Evolutionary conservation across 495 filamentous ascomycete genomes (phyloP).

Genomic region (Penicillium cataractarum): DNA sequence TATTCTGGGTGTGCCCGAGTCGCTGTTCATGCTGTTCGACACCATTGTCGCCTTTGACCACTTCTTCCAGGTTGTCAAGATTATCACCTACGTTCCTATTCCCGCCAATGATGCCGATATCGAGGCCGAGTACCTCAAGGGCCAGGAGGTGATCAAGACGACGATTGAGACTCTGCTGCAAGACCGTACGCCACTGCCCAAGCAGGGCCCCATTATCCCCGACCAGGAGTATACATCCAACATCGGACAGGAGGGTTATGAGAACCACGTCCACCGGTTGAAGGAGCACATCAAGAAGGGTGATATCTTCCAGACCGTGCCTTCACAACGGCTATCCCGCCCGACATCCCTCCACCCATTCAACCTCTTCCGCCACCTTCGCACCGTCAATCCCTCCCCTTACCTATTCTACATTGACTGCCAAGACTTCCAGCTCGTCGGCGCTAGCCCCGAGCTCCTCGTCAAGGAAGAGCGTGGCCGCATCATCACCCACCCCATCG

Average conservation of each 20-base stretch:
- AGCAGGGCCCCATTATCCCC: constrained; percentile 69
- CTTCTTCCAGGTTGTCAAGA: constrained; percentile 87
- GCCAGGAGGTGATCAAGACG: constrained; percentile 60
- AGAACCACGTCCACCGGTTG: constrained; percentile 75
- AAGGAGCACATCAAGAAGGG: constrained; percentile 88
- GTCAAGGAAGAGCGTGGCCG: constrained; percentile 86
- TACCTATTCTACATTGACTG: constrained; percentile 97
- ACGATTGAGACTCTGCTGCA: constrained; percentile 70
- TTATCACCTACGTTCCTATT: constrained; percentile 82
- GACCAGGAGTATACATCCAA: constrained; percentile 88
- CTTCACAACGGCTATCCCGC: constrained; percentile 87
- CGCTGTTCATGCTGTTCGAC: constrained; percentile 96
- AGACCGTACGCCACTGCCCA: constrained; percentile 75
- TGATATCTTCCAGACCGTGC: constrained; percentile 97
- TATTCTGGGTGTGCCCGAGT: constrained; percentile 84
- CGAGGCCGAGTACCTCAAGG: constrained; percentile 64
- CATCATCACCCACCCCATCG: constrained; percentile 96
- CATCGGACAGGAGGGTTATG: constrained; percentile 86
- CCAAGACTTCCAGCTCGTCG: constrained; percentile 88
- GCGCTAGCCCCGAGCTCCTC: constrained; percentile 90
- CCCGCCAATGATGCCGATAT: constrained; percentile 53
- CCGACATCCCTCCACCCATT: constrained; percentile 92
- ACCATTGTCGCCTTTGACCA: constrained; percentile 95
- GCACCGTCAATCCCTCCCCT: constrained; percentile 92
- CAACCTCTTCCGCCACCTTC: constrained; percentile 96